Base-by-base conservation (phyloP, 352 stramenopile species). In the Globisporangium megalacanthum region DNA sequence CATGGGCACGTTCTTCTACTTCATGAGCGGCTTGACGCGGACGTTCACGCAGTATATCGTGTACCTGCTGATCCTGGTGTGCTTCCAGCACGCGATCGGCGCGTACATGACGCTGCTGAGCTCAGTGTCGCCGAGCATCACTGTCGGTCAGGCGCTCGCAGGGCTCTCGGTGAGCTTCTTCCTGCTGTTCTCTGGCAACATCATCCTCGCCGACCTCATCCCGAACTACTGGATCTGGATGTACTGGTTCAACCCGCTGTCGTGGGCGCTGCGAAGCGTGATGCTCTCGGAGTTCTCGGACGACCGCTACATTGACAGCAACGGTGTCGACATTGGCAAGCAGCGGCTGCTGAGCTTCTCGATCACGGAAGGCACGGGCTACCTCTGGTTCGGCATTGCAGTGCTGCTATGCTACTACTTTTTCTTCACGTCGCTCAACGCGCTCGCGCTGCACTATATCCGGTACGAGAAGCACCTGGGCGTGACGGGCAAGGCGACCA, bases 11-110 rank as follows among this genome's bases (percentile, higher is more conserved):
- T 46, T 69, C 42, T 69, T 68, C 25, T 93, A 90, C 62, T 89
- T 75, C 56, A 83, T 92, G 70, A 82, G 84, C 60, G 84, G 82
- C 15, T 65, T 94, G 25, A 44, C 62, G n/a, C 41, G 44, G 5
- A 75, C 71, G 37, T 92, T 81, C 57, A 66, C 92, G 37, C 25
- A 29, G 25, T 29, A 29, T 4, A 39, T 39, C 35, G 68, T 79
- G 39, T 90, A 77, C 39, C 67, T 88, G 50, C 54, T 69, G 10
- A 70, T 92, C 19, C 62, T 92, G n/a, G 57, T 88, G 14, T 65
- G 65, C n/a, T 95, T 92, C 60, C 65, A 80, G 60, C 73, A 80
- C 46, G 58, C 65, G 3, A 76, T 77, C 33, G 48, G 31, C 2
- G 64, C 70, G 9, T 77, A 75, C 53, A 68, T 80, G 33, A 68